Conservation (phyloP, 2,329 filamentous ascomycete genomes). For the Colletotrichum caudatum region DNA sequence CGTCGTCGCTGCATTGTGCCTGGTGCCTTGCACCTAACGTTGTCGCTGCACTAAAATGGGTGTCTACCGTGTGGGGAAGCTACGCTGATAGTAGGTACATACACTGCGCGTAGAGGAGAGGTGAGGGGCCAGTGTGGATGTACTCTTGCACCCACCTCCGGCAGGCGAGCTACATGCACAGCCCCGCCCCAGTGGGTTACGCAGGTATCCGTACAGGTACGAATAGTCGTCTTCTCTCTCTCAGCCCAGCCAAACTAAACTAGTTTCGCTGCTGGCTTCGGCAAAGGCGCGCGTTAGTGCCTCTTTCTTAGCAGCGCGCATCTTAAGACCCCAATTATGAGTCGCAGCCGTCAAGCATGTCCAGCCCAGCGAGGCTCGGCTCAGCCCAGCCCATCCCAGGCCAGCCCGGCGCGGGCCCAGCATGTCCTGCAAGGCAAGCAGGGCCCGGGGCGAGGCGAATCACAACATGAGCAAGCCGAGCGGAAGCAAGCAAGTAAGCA, state of each 20-base stretch:
- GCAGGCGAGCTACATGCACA: neutral
- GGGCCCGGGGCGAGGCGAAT: conserved; percentile 17
- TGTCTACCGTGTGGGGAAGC: conserved; percentile 1
- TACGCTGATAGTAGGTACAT: conserved; percentile 1
- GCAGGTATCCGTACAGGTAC: no score
- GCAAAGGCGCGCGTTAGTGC: conserved; percentile 25
- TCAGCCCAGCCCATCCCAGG: no score
- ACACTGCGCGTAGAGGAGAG: no score
- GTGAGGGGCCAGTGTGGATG: neutral
- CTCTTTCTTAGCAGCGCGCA: conserved; percentile 17
- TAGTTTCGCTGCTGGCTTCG: conserved; percentile 8
- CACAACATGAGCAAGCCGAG: neutral
- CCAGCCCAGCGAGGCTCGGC: neutral
- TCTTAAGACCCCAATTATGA: conserved; percentile 37
- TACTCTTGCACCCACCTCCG: neutral
- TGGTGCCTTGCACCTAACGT: conserved; percentile 26
- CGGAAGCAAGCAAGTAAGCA: no score
- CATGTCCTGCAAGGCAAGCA: neutral
- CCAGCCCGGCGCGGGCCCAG: no score
- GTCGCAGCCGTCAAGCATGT: conserved; percentile 26
- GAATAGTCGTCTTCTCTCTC: neutral
- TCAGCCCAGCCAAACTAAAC: conserved; percentile 1
- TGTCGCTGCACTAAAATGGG: neutral
- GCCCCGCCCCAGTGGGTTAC: no score
- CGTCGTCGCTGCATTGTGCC: conserved; percentile 11